Evolutionary conservation across 78 protist species (phyloP).

Genomic region (Dictyostelium intermedium): DNA sequence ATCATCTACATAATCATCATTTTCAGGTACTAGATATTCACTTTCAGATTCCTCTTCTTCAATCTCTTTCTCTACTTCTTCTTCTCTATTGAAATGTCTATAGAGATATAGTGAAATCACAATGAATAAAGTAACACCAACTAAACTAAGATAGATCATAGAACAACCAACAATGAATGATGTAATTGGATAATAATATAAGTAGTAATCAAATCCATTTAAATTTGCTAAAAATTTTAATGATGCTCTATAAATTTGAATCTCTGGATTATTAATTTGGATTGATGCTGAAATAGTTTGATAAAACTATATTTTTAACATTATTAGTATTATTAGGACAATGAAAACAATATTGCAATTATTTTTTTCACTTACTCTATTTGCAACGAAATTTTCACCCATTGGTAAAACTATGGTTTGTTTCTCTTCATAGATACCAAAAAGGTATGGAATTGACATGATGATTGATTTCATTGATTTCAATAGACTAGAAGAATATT

Average conservation of each 20-base stretch:
- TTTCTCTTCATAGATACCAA: constrained; percentile 61
- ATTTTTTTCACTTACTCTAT: constrained; percentile 9
- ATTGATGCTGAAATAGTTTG: constrained; percentile 53
- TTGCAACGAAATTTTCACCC: constrained; percentile 60
- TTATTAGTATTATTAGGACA: too few species aligned
- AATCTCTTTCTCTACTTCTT: neutral
- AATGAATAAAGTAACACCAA: neutral
- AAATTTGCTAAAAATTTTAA: constrained; percentile 38
- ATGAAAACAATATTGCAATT: too few species aligned
- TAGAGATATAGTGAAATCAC: constrained; percentile 22
- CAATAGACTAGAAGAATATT: constrained; percentile 30
- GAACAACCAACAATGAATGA: constrained; percentile 39
- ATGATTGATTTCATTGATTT: neutral
- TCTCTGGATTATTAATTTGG: constrained; percentile 32
- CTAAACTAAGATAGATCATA: neutral
- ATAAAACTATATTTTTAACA: constrained; percentile 3
- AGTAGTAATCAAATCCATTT: constrained; percentile 46
- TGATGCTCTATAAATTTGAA: constrained; percentile 61
- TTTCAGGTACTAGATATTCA: neutral
- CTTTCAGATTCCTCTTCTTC: constrained; percentile 5
- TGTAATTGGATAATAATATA: constrained; percentile 36
- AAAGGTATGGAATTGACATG: constrained; percentile 1
- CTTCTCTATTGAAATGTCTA: constrained; percentile 18
- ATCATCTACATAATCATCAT: neutral
- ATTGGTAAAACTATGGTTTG: constrained; percentile 33